Base-by-base conservation (phyloP, 768 basidiomycete species). In the Mrakia blollopis region DNA sequence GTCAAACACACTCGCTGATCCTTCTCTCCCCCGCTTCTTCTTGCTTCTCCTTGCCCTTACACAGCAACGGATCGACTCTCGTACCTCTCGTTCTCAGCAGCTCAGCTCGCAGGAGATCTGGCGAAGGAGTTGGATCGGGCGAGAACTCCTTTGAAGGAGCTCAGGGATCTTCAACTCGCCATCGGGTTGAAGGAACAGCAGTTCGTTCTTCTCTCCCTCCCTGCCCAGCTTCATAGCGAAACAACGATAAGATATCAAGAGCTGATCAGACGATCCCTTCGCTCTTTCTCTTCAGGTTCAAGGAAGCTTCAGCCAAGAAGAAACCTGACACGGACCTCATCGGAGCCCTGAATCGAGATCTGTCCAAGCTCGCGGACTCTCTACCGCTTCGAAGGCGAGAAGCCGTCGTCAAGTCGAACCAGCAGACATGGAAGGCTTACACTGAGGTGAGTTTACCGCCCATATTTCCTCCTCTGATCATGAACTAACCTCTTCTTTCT, bases 11-110 rank as follows among this genome's bases (percentile, higher is more conserved):
- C 60, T 47, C 23, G 32, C 57, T 61, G 73, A 37, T 74, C n/a
- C 37, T 16, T n/a, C n/a, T n/a, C n/a, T n/a, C n/a, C n/a, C n/a
- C 28, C 32, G 25, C n/a, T 47, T 28, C 50, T 35, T 50, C 72
- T 23, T 61, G 13, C 7, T n/a, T 39, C 39, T n/a, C 44, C 30
- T 39, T 39, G 32, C 50, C 13, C 14, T 9, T 30, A 10, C 23
- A 10, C 30, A 74, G 73, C 75, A 0, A 60, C 75, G 25, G 75
- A 76, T 28, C 47, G 75, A 35, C 69, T 76, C 9, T 35, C 75
- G 2, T 76, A 57, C 75, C 75, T 76, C 5, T 57, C 50, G 54
- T 76, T 70, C 41, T 32, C 39, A 47, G 69, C 69, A 3, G 67
- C 67, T n/a, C 75, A 70, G 25, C 75, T 76, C 6, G 47, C 67